A percentile compares a stretch with the other conserved stretches of the same genome.
These are phyloP conservation scores for Panicum hallii DNA, from an alignment of 202 grass and related monocot species.

Conservation along the genomic window DNA sequence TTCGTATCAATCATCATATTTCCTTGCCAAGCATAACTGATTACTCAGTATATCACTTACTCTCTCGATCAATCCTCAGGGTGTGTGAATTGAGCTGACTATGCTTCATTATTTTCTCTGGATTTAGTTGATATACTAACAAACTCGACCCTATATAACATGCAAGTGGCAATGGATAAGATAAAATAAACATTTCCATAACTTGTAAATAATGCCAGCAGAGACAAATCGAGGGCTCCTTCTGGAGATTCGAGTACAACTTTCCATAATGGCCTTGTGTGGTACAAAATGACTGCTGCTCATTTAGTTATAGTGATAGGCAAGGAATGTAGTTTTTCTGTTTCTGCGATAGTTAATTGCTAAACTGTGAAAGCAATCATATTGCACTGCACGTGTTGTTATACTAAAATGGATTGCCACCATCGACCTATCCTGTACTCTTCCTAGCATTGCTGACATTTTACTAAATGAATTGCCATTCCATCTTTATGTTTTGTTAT, in stretches of 20 bases:
- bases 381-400: background rate
- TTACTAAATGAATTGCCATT: conserved; percentile 20
- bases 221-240: background rate
- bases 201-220: conserved; percentile 17
- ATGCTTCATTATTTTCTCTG: conserved; percentile 7
- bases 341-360: background rate
- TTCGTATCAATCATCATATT: background rate
- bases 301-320: background rate
- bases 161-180: background rate
- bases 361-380: background rate
- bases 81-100: background rate
- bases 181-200: background rate
- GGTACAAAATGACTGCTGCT: background rate
- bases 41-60: background rate
- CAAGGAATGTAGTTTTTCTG: background rate
- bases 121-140: background rate
- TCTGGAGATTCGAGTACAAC: background rate
- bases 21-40: conserved; percentile 23
- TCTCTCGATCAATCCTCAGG: conserved; percentile 1
- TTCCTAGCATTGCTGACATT: background rate
- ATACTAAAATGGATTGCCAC: background rate
- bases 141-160: background rate
- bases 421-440: background rate
- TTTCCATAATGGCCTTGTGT: background rate
- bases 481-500: conserved; percentile 20